A percentile compares a stretch with the other conserved stretches of the same genome.
These are phyloP conservation scores for Monosporozyma solicola DNA, from an alignment of 805 yeast genomes.

Conservation along the genomic window DNA sequence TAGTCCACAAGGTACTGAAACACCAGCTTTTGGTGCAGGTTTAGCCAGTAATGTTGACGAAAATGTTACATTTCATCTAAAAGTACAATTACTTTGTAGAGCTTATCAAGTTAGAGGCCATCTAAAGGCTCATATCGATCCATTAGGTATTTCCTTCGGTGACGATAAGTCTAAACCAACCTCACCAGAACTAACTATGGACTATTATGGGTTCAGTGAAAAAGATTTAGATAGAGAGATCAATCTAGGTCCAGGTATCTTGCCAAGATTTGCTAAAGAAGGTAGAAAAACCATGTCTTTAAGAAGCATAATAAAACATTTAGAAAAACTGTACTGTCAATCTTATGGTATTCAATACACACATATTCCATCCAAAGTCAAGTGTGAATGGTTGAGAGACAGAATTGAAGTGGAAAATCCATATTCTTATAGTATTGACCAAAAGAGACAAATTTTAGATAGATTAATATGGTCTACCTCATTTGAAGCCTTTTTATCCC, in stretches of 20 bases:
- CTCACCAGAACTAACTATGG: conserved; percentile 86
- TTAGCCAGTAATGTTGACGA: conserved; percentile 39
- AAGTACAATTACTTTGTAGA: conserved; percentile 91
- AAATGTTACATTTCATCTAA: conserved; percentile 78
- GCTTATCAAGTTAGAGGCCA: conserved; percentile 99
- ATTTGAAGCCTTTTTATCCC: conserved; percentile 84
- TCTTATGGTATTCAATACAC: conserved; percentile 91
- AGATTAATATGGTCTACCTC: conserved; percentile 94
- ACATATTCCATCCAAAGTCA: conserved; percentile 90
- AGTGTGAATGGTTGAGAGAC: conserved; percentile 98
- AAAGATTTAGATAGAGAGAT: conserved; percentile 75
- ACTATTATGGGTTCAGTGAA: conserved; percentile 85
- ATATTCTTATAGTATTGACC: conserved; percentile 71
- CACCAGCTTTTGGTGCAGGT: conserved; percentile 37
- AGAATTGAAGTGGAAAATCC: conserved; percentile 90
- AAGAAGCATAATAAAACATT: conserved; percentile 64
- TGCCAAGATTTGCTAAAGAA: conserved; percentile 75
- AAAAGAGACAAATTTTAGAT: conserved; percentile 93
- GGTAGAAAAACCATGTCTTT: conserved; percentile 57
- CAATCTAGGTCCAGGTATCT: conserved; percentile 93
- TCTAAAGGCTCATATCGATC: conserved; percentile 89
- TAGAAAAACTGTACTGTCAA: conserved; percentile 82
- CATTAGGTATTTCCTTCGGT: conserved; percentile 85
- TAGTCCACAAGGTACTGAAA: conserved; percentile 63
- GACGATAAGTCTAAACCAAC: conserved; percentile 42